Percentiles rank a stretch among this genome's conserved stretches.
Evolutionary conservation across 768 basidiomycete genomes (phyloP).

Genomic region (Infundibulicybe gibba): DNA sequence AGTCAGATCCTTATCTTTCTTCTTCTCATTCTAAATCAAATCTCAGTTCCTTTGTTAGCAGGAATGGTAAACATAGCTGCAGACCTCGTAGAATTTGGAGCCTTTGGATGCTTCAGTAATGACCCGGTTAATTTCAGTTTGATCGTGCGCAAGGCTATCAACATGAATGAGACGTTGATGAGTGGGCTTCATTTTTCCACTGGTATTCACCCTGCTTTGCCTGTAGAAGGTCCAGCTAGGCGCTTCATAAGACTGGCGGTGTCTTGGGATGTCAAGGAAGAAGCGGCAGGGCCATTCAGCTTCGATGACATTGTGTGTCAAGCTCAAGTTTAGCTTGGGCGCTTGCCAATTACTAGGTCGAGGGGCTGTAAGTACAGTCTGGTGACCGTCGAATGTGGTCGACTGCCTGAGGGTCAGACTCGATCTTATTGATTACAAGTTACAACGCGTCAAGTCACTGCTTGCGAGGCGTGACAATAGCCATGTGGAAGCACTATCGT

Average conservation of each 20-base stretch:
- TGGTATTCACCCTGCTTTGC: constrained; percentile 75
- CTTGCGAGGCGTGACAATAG: no score
- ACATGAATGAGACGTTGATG: neutral
- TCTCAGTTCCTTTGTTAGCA: neutral
- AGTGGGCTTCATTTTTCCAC: neutral
- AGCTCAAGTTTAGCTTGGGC: no score
- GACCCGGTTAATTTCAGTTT: constrained; percentile 80
- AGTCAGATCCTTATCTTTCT: constrained; percentile 83
- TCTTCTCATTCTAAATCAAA: constrained; percentile 73
- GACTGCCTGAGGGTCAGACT: no score
- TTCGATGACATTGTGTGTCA: no score
- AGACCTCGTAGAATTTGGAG: constrained; percentile 86
- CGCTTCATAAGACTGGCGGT: constrained; percentile 70
- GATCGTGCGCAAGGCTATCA: constrained; percentile 65
- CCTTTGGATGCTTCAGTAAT: constrained; percentile 92
- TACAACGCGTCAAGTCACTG: no score
- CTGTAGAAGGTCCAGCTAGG: constrained; percentile 85
- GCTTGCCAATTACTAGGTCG: no score
- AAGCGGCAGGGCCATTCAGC: neutral
- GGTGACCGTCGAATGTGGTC: no score
- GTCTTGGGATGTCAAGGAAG: constrained; percentile 48
- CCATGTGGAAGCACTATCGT: no score
- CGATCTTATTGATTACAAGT: no score
- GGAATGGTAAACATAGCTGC: constrained; percentile 6
- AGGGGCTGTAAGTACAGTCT: no score